Conservation (phyloP, 345 rosid species). For the Eucalyptus coolabah region DNA sequence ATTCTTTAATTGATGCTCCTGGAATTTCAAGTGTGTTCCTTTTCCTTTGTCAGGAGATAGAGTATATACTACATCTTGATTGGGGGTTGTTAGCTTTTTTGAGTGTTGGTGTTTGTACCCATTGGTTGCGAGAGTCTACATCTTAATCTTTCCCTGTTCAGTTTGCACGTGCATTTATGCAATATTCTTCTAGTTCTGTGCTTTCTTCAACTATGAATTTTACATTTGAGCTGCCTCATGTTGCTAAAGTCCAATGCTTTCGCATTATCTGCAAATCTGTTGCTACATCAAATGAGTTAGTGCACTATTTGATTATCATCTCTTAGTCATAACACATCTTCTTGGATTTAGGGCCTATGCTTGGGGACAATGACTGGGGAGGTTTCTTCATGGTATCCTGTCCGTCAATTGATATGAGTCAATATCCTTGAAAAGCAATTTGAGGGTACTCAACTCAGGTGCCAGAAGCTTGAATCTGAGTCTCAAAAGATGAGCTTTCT, state of each 20-base stretch:
- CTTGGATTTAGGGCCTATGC: conserved; percentile 31
- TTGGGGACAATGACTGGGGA: conserved; percentile 36
- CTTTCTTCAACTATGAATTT: not conserved
- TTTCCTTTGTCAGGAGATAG: not conserved
- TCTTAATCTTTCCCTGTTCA: not conserved
- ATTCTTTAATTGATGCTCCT: not conserved
- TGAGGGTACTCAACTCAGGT: not conserved
- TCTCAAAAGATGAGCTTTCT: not conserved
- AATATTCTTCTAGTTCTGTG: not conserved
- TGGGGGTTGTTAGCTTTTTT: not conserved
- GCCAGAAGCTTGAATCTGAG: not conserved
- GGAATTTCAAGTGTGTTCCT: not conserved
- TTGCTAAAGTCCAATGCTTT: not conserved
- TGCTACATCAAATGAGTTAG: not conserved
- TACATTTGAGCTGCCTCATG: not conserved
- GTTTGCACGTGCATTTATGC: not conserved
- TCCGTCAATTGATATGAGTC: not conserved
- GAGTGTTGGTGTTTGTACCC: not conserved
- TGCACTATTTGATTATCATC: not conserved
- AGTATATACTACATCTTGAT: not conserved
- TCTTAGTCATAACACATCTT: not conserved
- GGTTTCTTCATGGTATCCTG: not conserved
- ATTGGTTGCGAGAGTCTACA: not conserved
- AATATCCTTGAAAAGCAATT: not conserved
- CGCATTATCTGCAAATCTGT: not conserved